Conservation (phyloP, 1,284 basidiomycete genomes). For the Sporisorium graminicola region DNA sequence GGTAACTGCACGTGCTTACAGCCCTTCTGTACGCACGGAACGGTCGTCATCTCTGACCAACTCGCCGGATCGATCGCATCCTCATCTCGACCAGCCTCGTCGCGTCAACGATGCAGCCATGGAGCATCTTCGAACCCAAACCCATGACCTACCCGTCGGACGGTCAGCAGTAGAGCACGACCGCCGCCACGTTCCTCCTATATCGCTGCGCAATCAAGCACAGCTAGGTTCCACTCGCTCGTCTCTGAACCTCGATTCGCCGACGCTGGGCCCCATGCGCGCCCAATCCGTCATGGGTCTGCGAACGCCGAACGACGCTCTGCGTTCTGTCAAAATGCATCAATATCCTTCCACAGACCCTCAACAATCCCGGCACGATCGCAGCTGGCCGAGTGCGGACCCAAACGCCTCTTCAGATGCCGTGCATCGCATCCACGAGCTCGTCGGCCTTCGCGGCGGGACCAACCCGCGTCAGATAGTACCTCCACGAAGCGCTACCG, state of each 20-base stretch:
- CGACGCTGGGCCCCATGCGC: conserved; percentile 24
- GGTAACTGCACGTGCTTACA: conserved; percentile 10
- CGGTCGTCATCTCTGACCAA: conserved; percentile 23
- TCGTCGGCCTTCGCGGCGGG: conserved; percentile 28
- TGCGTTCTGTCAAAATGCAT: conserved; percentile 17
- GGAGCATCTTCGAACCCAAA: conserved; percentile 29
- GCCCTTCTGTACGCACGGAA: conserved; percentile 28
- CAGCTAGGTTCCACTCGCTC: conserved; percentile 18
- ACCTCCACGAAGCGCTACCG: conserved; percentile 31
- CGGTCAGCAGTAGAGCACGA: conserved; percentile 11
- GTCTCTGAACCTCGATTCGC: conserved; percentile 33
- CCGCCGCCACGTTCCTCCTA: conserved; percentile 10
- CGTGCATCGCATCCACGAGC: conserved; percentile 38
- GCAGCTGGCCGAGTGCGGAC: conserved; percentile 17
- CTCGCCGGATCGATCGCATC: conserved; percentile 30
- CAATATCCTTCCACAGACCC: conserved; percentile 44
- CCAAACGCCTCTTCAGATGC: conserved; percentile 32
- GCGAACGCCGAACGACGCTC: conserved; percentile 23
- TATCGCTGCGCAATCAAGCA: conserved; percentile 18
- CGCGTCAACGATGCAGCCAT: conserved; percentile 19
- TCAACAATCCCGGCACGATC: conserved; percentile 31
- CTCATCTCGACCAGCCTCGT: conserved; percentile 8
- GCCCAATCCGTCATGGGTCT: conserved; percentile 40
- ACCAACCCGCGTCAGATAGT: conserved; percentile 3
- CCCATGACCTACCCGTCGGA: conserved; percentile 29